Conservation (phyloP, 2,329 filamentous ascomycete species). For the Aspergillus fumigatus region DNA sequence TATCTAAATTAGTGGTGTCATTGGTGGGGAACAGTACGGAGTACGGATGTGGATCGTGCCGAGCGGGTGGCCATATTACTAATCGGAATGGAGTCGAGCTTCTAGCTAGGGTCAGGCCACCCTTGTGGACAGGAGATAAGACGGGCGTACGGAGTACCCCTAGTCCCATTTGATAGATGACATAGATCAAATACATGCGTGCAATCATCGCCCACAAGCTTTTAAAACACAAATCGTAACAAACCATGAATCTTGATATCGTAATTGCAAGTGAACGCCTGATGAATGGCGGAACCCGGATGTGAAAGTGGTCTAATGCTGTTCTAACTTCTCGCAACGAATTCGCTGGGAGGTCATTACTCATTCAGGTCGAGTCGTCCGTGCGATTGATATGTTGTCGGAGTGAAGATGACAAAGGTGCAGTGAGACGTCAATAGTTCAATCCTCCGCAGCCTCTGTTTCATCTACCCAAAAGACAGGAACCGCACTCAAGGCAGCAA, state of each 20-base stretch:
- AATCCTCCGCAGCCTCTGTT: constrained; percentile 42
- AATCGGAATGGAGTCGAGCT: background rate
- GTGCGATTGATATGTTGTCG: background rate
- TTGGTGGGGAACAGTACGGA: background rate
- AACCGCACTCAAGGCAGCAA: constrained; percentile 63
- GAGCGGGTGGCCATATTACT: background rate
- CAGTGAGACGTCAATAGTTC: background rate
- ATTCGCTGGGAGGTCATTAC: background rate
- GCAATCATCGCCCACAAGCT: background rate
- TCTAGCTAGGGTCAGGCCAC: too few relatives aligned
- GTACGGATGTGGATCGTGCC: too few relatives aligned
- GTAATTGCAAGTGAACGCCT: background rate
- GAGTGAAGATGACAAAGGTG: background rate
- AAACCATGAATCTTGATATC: background rate
- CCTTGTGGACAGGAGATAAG: too few relatives aligned
- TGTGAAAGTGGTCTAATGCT: background rate
- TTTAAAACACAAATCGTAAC: background rate
- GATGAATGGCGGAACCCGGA: background rate
- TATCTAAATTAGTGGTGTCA: background rate
- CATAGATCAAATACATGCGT: background rate
- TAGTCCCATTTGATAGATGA: background rate
- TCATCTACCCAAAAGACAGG: constrained; percentile 72
- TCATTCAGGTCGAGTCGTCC: too few relatives aligned
- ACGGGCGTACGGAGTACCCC: background rate
- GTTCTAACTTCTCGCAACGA: background rate